Percentiles rank a stretch among this genome's conserved stretches.
phyloP scores from a whole-genome alignment of 2,329 filamentous ascomycete genomes.

The Aspergillus ustus region DNA sequence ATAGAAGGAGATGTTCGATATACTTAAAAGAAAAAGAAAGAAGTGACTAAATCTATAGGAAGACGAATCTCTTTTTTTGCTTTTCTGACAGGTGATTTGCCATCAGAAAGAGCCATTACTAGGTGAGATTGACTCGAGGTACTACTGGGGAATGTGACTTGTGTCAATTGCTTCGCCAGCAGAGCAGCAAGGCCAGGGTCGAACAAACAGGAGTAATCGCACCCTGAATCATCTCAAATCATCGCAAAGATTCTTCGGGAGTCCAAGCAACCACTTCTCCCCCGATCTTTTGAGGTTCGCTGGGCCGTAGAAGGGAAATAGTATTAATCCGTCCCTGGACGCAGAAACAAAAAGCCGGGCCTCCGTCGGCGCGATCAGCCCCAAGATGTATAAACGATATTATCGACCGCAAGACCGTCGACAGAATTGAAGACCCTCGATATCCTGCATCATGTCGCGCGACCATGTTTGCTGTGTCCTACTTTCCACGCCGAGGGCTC shows the following conservation, averaged over 20 bases:
- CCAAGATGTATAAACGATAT: conserved; percentile 36
- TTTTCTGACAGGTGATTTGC: neutral
- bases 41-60: too few species aligned
- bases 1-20: neutral
- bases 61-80: too few species aligned
- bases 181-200: conserved; percentile 5
- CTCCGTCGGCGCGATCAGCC: conserved; percentile 40
- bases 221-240: neutral
- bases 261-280: neutral
- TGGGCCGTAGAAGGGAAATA: conserved; percentile 40
- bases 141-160: conserved; percentile 3
- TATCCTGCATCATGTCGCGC: conserved; percentile 26
- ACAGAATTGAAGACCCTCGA: conserved; percentile 20
- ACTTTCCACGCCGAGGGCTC: conserved; percentile 35
- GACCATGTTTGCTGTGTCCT: conserved; percentile 39
- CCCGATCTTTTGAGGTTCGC: conserved; percentile 10
- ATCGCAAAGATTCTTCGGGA: neutral
- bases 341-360: conserved; percentile 49
- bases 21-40: too few species aligned
- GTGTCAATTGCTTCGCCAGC: conserved; percentile 20
- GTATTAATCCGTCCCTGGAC: conserved; percentile 47
- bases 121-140: neutral
- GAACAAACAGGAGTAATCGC: neutral
- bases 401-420: conserved; percentile 21
- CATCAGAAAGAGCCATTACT: neutral